Evolutionary conservation across 1,139 yeast genomes (phyloP), one percentile per base, ranked within the genome.

Genomic region (Magnusiomyces ingens): DNA sequence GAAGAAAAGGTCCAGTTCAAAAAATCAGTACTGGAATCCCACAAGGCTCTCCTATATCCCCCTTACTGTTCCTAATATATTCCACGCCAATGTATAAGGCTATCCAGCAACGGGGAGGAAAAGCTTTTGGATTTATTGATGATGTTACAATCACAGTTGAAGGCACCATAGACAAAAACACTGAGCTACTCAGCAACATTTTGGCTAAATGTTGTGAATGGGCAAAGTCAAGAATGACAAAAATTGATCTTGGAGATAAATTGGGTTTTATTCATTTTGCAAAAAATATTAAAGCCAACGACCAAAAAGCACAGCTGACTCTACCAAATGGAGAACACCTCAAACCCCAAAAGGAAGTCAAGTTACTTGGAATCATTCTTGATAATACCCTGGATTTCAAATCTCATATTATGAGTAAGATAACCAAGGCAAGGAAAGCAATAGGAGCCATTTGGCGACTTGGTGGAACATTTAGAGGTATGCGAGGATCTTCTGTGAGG

Each of bases 31-130:
- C 54, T 1, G 60, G 61, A 17, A 58, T 58, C 37, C 60, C 61
- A 1, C 61, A 58, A 35, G 60, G 60, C 10, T 58, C 59, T n/a
- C 61, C 61, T 4, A 52, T 57, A 10, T 59, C 60, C 6, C 60
- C 59, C 5, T 41, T 58, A 46, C 49, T 58, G 19, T 40, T 59
- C 35, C 46, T 58, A 32, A 44, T 59, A 10, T 58, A 58, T 49
- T 52, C 61, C 15, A 49, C 51, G 10, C 53, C 55, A 1, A 53
- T 58, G 32, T 58, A 59, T 18, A 37, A 50, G 1, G 43, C 43
- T 19, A 40, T 40, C 11, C 8, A 40, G 11, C 5, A 40, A 11
- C n/a, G 43, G 43, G 43, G 18, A 11, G 21, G 43, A 40, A 15
- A 15, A 15, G 19, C 43, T 10, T 40, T 19, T 15, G 43, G 43